Base-by-base conservation (phyloP, 495 filamentous ascomycete species). In the Chaetomium tenue region DNA sequence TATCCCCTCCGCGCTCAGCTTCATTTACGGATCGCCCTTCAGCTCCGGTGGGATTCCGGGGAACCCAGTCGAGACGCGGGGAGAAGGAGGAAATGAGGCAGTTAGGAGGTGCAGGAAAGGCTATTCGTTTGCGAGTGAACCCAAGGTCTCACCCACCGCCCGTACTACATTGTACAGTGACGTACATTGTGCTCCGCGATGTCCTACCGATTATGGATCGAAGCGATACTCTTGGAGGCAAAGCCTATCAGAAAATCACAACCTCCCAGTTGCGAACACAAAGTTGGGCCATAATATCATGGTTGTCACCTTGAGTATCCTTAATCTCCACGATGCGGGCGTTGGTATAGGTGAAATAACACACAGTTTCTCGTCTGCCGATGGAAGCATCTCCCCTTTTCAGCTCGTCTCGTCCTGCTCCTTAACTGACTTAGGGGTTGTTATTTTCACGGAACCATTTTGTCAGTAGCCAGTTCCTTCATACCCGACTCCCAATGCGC, bases 281-380 rank as follows among this genome's bases (percentile, higher is more conserved):
- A 50, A 47, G 63, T 64, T 63, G 63, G 50, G 53, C 50, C 54
- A 42, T 50, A 61, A 54, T 56, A 37, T 51, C 54, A 61, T 58
- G 58, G 62, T 25, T 51, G 58, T 72, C 64, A 70, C 71, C 58
- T 69, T 69, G 68, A 66, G 61, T 70, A 64, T 66, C 42, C 13
- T 62, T 66, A 61, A 70, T 71, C 55, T 73, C 47, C 48, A 33
- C 39, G 52, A 3, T 26, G n/a, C 7, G 28, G 26, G 37, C 37
- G 22, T 42, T 55, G 42, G 0, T 58, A 16, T 22, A 30, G 61
- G 66, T 64, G 67, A 70, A 63, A 70, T 70, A 66, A 15, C 58
- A 39, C 28, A 23, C 18, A 40, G 7, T 5, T 23, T 28, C 30
- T 37, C 20, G 28, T 15, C 28, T n/a, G 37, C 6, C 9, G 28